Base-by-base conservation (phyloP, 176 grass and related monocot genomes). In the Alloteropsis semialata region DNA sequence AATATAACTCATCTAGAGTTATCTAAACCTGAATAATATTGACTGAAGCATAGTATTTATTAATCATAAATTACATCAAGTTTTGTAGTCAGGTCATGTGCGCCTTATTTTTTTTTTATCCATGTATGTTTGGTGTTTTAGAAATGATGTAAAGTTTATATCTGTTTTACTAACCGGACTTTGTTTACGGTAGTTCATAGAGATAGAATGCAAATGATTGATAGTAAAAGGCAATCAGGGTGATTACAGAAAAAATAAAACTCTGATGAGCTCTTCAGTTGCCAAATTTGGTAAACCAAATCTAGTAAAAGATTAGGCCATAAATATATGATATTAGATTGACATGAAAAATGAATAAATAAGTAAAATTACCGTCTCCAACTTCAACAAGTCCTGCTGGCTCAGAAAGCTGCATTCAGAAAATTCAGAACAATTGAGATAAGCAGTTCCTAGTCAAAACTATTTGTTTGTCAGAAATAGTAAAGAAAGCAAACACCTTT, bases 321-420 rank as follows among this genome's bases (percentile, higher is more conserved):
- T 11, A 13, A 58, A 58, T 25, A 58, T 22, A 58, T 77, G 61
- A 44, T 58, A 44, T 69, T 65, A 75, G 8, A 12, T 84, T 76
- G 27, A 41, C 65, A 54, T 51, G 11, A 42, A 77, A 77, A 82
- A 70, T 84, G 46, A 53, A 79, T 71, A 28, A 82, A 88, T 18
- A 69, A 25, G 29, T 6, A 70, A 19, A 84, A 51, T 78, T 93
- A 98, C 93, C 78, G 19, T 95, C 86, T 43, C 86, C 84, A 61
- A 81, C 85, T 82, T 95, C 91, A 86, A 95, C 85, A 88, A 98
- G 81, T 78, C 96, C 96, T 50, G 93, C 89, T 82, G 96, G 96
- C 55, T 98, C 96, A 84, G 91, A 95, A 49, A 98, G 87, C 96
- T 98, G 88, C 86, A 88, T 82, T 78, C 43, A 82, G 58, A 54